Evolutionary conservation across 306 rosid genomes (phyloP).

Genomic region (Carpinus fangiana): DNA sequence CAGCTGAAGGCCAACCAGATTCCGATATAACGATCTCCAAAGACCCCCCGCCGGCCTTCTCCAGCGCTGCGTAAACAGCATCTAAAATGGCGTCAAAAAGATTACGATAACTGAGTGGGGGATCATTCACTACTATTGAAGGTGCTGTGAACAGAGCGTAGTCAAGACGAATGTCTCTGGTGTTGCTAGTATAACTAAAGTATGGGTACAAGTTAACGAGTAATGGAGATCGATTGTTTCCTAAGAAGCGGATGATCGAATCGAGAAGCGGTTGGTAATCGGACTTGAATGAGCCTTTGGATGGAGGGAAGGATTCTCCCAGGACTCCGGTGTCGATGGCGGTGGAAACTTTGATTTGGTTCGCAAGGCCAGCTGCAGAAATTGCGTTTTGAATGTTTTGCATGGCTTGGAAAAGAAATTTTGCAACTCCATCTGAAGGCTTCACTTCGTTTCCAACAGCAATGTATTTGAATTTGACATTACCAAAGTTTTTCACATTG

Average conservation of each 20-base stretch:
- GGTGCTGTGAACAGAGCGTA: conserved; percentile 35
- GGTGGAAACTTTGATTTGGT: conserved; percentile 45
- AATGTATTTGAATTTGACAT: conserved; percentile 52
- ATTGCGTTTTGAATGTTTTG: conserved; percentile 42
- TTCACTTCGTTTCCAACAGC: conserved; percentile 52
- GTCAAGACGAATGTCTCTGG: conserved; percentile 13
- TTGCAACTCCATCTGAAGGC: conserved; percentile 14
- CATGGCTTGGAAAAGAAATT: conserved; percentile 42
- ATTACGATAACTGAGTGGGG: conserved; percentile 28
- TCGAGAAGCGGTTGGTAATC: conserved; percentile 21
- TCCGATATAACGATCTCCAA: conserved; percentile 45
- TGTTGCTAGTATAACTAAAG: conserved; percentile 24
- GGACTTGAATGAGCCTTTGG: conserved; percentile 30
- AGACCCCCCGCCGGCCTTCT: conserved; percentile 37
- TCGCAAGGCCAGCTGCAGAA: conserved; percentile 16
- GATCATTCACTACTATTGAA: conserved; percentile 34
- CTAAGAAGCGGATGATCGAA: conserved; percentile 27
- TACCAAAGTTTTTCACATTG: conserved; percentile 21
- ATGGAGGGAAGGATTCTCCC: conserved; percentile 45
- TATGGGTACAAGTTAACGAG: conserved; percentile 45
- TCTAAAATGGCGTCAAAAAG: conserved; percentile 48
- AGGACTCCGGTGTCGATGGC: conserved; percentile 27
- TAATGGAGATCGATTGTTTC: conserved; percentile 32
- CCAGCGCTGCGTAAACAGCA: conserved; percentile 40
- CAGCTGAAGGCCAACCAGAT: conserved; percentile 54